Evolutionary conservation across 331 rosid species (phyloP).

Genomic region (Dryas integrifolia): DNA sequence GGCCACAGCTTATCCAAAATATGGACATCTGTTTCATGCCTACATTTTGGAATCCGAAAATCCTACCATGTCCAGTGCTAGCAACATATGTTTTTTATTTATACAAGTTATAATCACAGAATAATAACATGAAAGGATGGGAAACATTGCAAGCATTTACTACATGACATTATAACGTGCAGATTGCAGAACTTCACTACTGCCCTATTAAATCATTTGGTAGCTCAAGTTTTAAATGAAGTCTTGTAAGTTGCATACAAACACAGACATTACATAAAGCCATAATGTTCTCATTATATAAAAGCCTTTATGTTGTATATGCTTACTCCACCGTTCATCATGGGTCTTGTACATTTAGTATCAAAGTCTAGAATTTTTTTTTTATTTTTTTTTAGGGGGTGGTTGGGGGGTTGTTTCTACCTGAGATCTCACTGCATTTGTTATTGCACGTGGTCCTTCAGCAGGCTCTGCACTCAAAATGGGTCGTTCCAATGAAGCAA

Average conservation of each 20-base stretch:
- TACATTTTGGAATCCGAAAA: neutral
- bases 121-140: neutral
- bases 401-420: conserved; percentile 17
- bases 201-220: neutral
- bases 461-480: conserved; percentile 28
- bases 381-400: neutral
- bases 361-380: neutral
- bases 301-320: neutral
- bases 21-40: neutral
- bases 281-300: neutral
- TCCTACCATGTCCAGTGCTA: neutral
- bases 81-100: neutral
- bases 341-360: neutral
- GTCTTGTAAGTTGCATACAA: neutral
- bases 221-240: neutral
- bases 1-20: neutral
- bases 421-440: conserved; percentile 36
- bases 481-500: conserved; percentile 39
- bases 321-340: neutral
- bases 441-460: conserved; percentile 24
- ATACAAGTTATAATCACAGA: neutral
- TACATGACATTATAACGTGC: neutral
- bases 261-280: neutral
- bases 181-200: too few relatives aligned
- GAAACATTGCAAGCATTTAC: neutral